Evolutionary conservation across 495 filamentous ascomycete species (phyloP), one percentile per base, ranked within the genome.

Genomic region (Achaetomiella virescens): DNA sequence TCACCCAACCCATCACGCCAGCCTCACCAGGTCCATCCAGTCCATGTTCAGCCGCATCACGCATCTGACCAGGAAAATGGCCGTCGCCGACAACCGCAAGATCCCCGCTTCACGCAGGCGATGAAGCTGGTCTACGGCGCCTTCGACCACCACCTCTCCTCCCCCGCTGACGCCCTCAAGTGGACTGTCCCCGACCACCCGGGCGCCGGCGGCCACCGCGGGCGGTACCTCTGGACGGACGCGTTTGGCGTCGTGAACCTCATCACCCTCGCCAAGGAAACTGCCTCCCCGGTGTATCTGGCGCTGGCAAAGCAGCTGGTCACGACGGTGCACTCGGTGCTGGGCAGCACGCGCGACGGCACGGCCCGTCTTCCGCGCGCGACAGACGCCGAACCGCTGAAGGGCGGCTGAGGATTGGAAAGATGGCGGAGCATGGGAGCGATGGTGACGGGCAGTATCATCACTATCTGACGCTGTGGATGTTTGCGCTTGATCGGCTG

Each of bases 181-280:
- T 76, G 69, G 73, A 59, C 45, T 8, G 65, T 64, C 6, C 71
- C 66, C 0, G 53, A 54, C 11, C 58, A 52, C 72, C 74, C 71
- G 0, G 72, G 70, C 31, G 78, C 81, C 0, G 83, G 79, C n/a
- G 84, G 82, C 10, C 81, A 85, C 57, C 73, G 67, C n/a, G 84
- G 84, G 33, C 75, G 84, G 18, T 87, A 86, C 61, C 74, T 87
- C 29, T 86, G 83, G 84, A 85, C 81, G 0, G 84, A 87, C 56
- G 83, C 83, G 1, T 86, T 86, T 58, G 84, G 83, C n/a, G 79
- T 88, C 3, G 46, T 87, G 54, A 85, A 87, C 61, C 78, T 88
- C 57, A 63, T 86, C 33, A 86, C 84, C 22, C 71, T 88, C 12
- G 75, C 79, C 57, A 66, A 64, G 10, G 75, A 79, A 50, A 75